phyloP scores from a whole-genome alignment of 257 asterid genomes.

The Eucommia ulmoides region DNA sequence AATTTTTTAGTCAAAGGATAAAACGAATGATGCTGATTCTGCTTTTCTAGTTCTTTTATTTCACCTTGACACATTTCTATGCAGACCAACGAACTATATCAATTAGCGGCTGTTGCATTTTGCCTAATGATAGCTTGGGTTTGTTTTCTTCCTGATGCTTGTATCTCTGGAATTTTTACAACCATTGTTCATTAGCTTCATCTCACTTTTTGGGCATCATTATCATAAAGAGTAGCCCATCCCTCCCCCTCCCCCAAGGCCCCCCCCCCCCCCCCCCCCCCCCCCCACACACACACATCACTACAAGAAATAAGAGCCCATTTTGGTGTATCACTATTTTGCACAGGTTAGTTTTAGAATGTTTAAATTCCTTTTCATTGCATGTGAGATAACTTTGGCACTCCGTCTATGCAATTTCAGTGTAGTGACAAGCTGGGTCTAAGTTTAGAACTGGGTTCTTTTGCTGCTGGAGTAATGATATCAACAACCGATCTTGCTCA shows the following conservation, averaged over 20 bases:
- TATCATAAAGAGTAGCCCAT: not conserved
- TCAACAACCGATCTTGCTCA: constrained; percentile 95
- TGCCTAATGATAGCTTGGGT: constrained; percentile 99
- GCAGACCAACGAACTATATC: constrained; percentile 98
- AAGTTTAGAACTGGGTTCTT: constrained; percentile 96
- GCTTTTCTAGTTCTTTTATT: not conserved
- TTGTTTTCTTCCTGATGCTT: constrained; percentile 22
- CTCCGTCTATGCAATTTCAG: constrained; percentile 45
- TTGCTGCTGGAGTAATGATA: constrained; percentile 99
- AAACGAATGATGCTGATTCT: not conserved
- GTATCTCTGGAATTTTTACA: not conserved
- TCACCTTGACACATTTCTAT: constrained; percentile 11
- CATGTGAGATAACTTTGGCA: no score
- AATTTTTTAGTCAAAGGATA: not conserved
- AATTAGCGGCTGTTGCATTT: constrained; percentile 91
- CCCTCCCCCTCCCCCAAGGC: not conserved
- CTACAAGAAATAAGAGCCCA: not conserved
- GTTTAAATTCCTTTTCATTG: not conserved
- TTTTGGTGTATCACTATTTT: not conserved
- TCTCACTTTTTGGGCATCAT: not conserved
- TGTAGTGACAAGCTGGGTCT: constrained; percentile 98
- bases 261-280: not conserved
- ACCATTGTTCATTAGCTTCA: not conserved
- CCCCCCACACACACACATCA: not conserved
- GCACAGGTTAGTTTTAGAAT: not conserved